These are phyloP conservation scores for Geotrichum candidum DNA, from an alignment of 1,139 yeast genomes.

Conservation along the genomic window DNA sequence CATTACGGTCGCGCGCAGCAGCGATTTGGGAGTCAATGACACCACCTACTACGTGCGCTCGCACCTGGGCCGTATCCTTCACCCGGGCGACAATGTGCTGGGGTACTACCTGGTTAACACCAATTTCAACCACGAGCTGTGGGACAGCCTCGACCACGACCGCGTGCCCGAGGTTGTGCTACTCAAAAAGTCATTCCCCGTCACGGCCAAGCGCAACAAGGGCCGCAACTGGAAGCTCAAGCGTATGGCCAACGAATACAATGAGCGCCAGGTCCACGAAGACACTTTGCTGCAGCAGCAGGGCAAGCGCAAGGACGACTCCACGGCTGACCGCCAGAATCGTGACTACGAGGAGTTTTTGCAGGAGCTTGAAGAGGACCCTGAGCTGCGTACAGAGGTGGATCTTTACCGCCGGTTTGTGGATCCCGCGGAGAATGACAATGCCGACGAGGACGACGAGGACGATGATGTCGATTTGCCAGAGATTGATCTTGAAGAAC, in stretches of 20 bases:
- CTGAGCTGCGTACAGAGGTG: constrained; percentile 80
- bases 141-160: constrained; percentile 63
- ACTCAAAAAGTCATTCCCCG: constrained; percentile 85
- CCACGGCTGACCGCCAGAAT: constrained; percentile 69
- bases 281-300: constrained; percentile 44
- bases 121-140: constrained; percentile 80
- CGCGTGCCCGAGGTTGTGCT: constrained; percentile 74
- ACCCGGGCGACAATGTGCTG: constrained; percentile 92
- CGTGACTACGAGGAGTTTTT: constrained; percentile 89
- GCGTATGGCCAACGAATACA: constrained; percentile 97
- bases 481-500: constrained; percentile 65
- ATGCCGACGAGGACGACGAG: constrained; percentile 29
- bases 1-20: constrained; percentile 80
- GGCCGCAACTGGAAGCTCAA: constrained; percentile 89
- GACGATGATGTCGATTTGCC: constrained; percentile 24
- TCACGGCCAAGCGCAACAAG: constrained; percentile 64
- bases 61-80: constrained; percentile 88
- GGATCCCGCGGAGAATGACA: constrained; percentile 44
- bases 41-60: constrained; percentile 76
- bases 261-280: constrained; percentile 53
- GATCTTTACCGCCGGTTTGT: constrained; percentile 65
- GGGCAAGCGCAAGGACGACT: constrained; percentile 67
- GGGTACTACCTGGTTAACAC: constrained; percentile 83
- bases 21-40: constrained; percentile 82
- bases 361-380: constrained; percentile 93